These are phyloP conservation scores for Paspalum vaginatum DNA, from an alignment of 176 grass and related monocot genomes.

Conservation along the genomic window DNA sequence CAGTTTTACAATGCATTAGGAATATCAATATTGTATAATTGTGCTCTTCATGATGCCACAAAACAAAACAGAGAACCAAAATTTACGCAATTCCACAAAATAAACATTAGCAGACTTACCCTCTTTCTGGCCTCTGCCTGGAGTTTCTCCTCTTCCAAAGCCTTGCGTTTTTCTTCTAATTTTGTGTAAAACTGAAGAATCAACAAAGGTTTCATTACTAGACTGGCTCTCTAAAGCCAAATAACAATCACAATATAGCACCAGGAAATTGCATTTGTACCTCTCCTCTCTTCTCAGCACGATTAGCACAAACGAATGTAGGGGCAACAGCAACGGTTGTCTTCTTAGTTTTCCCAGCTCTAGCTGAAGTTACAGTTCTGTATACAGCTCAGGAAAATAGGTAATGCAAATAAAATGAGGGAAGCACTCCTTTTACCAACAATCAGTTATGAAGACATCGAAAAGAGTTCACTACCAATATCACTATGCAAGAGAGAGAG, in stretches of 20 bases:
- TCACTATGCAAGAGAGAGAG: no score
- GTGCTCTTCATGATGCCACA: neutral
- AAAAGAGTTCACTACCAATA: neutral
- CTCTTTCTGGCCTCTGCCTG: slow-evolving; percentile 73
- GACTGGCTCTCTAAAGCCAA: slow-evolving; percentile 6
- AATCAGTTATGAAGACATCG: slow-evolving; percentile 9
- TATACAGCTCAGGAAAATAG: slow-evolving; percentile 58
- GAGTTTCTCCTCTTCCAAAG: slow-evolving; percentile 73
- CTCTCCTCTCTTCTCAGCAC: slow-evolving; percentile 72
- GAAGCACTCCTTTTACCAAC: neutral
- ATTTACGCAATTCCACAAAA: neutral
- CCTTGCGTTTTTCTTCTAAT: slow-evolving; percentile 78
- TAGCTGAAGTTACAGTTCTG: slow-evolving; percentile 59
- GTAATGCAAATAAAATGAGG: neutral
- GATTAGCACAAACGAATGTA: slow-evolving; percentile 62
- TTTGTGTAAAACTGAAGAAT: slow-evolving; percentile 76
- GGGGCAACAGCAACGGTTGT: slow-evolving; percentile 64
- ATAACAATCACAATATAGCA: slow-evolving; percentile 1
- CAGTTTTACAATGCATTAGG: slow-evolving; percentile 15
- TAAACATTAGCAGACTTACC: slow-evolving; percentile 34
- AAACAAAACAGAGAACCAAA: neutral
- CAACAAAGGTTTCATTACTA: slow-evolving; percentile 12
- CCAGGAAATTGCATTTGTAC: slow-evolving; percentile 39
- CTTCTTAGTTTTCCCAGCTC: slow-evolving; percentile 61
- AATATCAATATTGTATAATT: neutral